phyloP scores from a whole-genome alignment of 768 basidiomycete species.

The Lyophyllum shimeji region DNA sequence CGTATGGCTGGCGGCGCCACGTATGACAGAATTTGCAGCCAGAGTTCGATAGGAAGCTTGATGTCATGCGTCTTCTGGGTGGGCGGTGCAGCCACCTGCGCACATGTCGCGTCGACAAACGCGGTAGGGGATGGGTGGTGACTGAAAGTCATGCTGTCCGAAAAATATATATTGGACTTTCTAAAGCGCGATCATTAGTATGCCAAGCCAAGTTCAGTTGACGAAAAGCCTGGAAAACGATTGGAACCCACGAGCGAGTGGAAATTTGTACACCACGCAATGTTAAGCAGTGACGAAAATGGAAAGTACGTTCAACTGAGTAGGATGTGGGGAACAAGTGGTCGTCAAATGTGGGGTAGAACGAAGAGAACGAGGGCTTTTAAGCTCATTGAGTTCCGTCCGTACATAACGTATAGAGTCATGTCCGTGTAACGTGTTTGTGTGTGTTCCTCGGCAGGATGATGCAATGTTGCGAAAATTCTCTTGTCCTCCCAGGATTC shows the following conservation, averaged over 20 bases:
- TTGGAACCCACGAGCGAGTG: neutral
- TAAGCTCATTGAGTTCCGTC: constrained; percentile 7
- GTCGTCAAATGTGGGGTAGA: neutral
- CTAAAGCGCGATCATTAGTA: neutral
- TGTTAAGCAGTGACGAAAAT: neutral
- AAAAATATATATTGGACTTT: neutral
- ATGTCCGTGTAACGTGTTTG: constrained; percentile 2
- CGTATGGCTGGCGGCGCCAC: constrained; percentile 7
- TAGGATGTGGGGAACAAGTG: neutral
- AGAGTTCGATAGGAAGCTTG: constrained; percentile 16
- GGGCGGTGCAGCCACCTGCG: neutral
- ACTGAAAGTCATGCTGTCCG: constrained; percentile 5
- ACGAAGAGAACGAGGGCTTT: neutral
- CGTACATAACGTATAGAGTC: neutral
- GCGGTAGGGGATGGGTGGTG: neutral
- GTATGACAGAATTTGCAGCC: constrained; percentile 18
- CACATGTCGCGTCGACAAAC: neutral
- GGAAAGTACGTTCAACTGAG: neutral
- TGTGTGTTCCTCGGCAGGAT: constrained; percentile 4
- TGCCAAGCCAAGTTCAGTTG: neutral
- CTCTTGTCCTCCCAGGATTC: constrained; percentile 5
- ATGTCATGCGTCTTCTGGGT: neutral
- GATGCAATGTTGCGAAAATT: constrained; percentile 10
- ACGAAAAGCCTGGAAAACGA: no score
- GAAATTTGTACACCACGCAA: neutral